A percentile compares a stretch with the other conserved stretches of the same genome.
Conservation (phyloP, 345 rosid species). For the Arabidopsis thaliana region TAIR10.1 NC_003070.9:27879001-27879500, state of each 20-base stretch:
- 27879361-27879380: conserved; percentile 55
- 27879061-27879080: background rate
- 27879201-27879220: conserved; percentile 75
- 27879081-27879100: background rate
- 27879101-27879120: conserved; percentile 6
- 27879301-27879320: conserved; percentile 23
- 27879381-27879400: conserved; percentile 55
- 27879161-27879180: conserved; percentile 53
- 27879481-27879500: conserved; percentile 56
- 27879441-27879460: conserved; percentile 2
- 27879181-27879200: conserved; percentile 87
- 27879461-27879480: conserved; percentile 20
- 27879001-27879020: conserved; percentile 50
- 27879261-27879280: conserved; percentile 74
- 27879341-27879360: conserved; percentile 46
- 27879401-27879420: conserved; percentile 48
- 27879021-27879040: conserved; percentile 60
- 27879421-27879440: conserved; percentile 22
- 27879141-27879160: background rate
- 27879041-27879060: background rate
- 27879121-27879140: conserved; percentile 23
- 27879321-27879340: background rate
- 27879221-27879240: conserved; percentile 73
- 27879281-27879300: conserved; percentile 45
- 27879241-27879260: conserved; percentile 59